Percentiles rank a stretch among this genome's conserved stretches.
Conservation (phyloP, 2,329 filamentous ascomycete species). For the Blastomyces silverae region DNA sequence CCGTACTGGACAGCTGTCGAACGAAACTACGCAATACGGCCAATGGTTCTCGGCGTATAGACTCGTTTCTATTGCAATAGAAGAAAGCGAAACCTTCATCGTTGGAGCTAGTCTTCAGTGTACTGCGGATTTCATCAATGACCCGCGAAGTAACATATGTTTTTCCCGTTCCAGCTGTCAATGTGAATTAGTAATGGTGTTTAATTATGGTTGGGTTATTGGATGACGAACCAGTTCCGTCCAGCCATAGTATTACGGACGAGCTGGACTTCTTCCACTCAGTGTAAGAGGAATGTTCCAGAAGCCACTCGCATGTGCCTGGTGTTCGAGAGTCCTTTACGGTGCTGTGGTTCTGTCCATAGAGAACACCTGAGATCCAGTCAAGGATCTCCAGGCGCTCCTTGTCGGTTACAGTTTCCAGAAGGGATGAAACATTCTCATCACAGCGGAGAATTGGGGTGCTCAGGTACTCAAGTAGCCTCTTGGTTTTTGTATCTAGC, state of each 20-base stretch:
- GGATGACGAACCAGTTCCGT: constrained; percentile 17
- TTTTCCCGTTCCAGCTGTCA: constrained; percentile 28
- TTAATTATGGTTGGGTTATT: not conserved
- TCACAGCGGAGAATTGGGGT: constrained; percentile 14
- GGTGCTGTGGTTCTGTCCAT: not conserved
- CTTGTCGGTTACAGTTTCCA: constrained; percentile 10
- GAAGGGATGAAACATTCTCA: constrained; percentile 14
- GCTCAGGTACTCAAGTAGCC: not conserved
- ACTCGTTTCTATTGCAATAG: constrained; percentile 32
- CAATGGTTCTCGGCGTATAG: constrained; percentile 25
- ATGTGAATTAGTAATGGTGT: not conserved
- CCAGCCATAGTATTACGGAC: constrained; percentile 23
- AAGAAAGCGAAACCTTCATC: constrained; percentile 32
- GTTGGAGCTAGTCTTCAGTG: constrained; percentile 14
- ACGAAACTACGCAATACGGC: constrained; percentile 31
- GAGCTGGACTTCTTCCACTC: constrained; percentile 21
- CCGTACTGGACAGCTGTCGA: constrained; percentile 28
- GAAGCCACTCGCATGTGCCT: constrained; percentile 4
- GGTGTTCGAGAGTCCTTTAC: not conserved
- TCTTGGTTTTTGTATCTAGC: constrained; percentile 2
- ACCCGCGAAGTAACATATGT: constrained; percentile 26
- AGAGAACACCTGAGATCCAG: not conserved
- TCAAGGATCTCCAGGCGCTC: constrained; percentile 7
- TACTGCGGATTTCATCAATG: constrained; percentile 24
- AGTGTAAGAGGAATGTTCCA: constrained; percentile 15